phyloP scores from a whole-genome alignment of 805 yeast species.

The Metschnikowia lachancei region DNA sequence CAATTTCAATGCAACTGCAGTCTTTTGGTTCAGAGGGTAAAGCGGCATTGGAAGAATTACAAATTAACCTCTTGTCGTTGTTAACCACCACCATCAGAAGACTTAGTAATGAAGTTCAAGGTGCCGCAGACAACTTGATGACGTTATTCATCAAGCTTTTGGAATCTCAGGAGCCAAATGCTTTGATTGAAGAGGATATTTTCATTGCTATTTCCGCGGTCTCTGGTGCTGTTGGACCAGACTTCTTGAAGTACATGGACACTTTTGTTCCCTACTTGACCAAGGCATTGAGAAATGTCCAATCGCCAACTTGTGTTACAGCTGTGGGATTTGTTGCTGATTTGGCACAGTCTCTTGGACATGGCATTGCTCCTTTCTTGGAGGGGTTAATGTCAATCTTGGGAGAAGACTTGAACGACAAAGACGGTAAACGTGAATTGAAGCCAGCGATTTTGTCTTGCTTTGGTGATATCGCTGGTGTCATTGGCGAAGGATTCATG shows the following conservation, averaged over 20 bases:
- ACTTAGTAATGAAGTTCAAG: slow-evolving; percentile 58
- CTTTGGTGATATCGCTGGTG: slow-evolving; percentile 93
- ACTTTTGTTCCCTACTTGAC: slow-evolving; percentile 80
- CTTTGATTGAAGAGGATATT: slow-evolving; percentile 90
- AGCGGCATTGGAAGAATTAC: slow-evolving; percentile 81
- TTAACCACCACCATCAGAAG: slow-evolving; percentile 84
- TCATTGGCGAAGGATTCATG: slow-evolving; percentile 73
- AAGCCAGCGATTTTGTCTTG: slow-evolving; percentile 87
- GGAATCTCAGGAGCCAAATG: slow-evolving; percentile 55
- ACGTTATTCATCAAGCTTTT: slow-evolving; percentile 72
- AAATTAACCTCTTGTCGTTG: slow-evolving; percentile 73
- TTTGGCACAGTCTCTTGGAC: slow-evolving; percentile 83
- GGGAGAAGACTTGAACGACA: slow-evolving; percentile 67
- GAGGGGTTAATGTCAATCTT: slow-evolving; percentile 80
- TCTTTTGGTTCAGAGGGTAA: slow-evolving; percentile 66
- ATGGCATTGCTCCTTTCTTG: slow-evolving; percentile 67
- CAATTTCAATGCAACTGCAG: slow-evolving; percentile 56
- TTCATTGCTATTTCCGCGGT: slow-evolving; percentile 89
- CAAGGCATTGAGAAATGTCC: slow-evolving; percentile 76
- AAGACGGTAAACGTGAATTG: slow-evolving; percentile 71
- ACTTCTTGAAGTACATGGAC: slow-evolving; percentile 73
- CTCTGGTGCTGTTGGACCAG: slow-evolving; percentile 72
- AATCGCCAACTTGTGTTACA: slow-evolving; percentile 77
- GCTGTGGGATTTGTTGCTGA: slow-evolving; percentile 96
- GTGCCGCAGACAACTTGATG: slow-evolving; percentile 84